These are phyloP conservation scores for Besnoitia besnoiti DNA, from an alignment of 169 alveolate species.

Conservation along the genomic window DNA sequence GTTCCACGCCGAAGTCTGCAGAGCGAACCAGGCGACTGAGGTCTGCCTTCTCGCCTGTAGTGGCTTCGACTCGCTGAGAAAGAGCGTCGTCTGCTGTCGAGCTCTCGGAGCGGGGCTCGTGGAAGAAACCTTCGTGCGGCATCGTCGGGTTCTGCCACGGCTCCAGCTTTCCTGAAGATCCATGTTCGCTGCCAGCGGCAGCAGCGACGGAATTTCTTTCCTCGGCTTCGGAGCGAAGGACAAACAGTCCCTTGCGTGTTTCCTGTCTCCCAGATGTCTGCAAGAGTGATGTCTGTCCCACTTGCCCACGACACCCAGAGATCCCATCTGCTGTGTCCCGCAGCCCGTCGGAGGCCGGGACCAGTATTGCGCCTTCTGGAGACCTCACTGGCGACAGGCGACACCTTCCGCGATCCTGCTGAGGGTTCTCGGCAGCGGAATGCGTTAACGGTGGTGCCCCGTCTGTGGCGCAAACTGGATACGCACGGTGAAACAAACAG, in stretches of 20 bases:
- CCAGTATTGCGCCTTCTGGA: not conserved
- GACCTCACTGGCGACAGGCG: not conserved
- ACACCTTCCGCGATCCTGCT: not conserved
- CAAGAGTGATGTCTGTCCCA: not conserved
- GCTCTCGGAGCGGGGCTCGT: not conserved
- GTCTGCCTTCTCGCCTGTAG: no score
- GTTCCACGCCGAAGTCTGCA: no score
- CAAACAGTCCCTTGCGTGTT: not conserved
- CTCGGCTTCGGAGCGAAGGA: not conserved
- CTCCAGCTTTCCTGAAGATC: not conserved
- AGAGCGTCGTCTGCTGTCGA: not conserved
- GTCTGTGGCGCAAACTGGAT: not conserved
- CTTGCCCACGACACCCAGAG: not conserved
- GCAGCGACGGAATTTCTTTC: not conserved
- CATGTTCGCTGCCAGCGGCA: not conserved
- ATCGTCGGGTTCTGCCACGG: not conserved
- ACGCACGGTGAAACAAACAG: not conserved
- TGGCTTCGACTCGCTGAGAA: not conserved
- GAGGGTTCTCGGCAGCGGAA: not conserved
- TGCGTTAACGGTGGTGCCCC: not conserved
- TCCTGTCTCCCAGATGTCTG: not conserved
- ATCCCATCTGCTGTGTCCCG: not conserved
- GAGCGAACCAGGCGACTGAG: no score
- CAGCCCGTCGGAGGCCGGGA: not conserved
- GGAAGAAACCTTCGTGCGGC: not conserved